Evolutionary conservation across 805 yeast species (phyloP).

Genomic region (Nadsonia fulvescens): DNA sequence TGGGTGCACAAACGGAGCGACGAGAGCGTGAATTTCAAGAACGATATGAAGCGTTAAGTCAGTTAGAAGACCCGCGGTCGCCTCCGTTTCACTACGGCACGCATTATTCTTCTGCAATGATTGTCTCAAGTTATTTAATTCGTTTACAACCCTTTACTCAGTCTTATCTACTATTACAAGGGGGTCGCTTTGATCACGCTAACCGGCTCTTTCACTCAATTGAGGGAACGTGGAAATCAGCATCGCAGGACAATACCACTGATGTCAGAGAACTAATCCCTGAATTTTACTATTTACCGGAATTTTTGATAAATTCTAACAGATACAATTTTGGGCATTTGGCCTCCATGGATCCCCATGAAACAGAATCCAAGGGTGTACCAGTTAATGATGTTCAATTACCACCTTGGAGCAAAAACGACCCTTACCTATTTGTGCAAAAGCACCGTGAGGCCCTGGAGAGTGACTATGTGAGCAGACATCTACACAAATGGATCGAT

Average conservation of each 20-base stretch:
- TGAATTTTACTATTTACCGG: constrained; percentile 71
- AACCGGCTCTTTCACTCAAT: constrained; percentile 64
- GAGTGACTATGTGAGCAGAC: constrained; percentile 59
- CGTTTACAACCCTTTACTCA: constrained; percentile 68
- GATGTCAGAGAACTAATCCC: constrained; percentile 82
- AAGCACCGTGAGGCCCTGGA: constrained; percentile 74
- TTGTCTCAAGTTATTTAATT: constrained; percentile 64
- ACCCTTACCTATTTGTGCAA: constrained; percentile 53
- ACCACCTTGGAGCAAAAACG: constrained; percentile 74
- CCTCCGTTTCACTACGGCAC: constrained; percentile 89
- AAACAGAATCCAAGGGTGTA: constrained; percentile 25
- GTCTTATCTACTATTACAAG: constrained; percentile 62
- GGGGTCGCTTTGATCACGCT: constrained; percentile 79
- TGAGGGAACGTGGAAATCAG: constrained; percentile 65
- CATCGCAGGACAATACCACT: constrained; percentile 62
- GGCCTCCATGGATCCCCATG: too few species aligned
- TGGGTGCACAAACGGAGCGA: constrained; percentile 65
- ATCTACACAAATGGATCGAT: constrained; percentile 73
- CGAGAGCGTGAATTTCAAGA: constrained; percentile 51
- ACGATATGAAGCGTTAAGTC: constrained; percentile 50
- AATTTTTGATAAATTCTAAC: constrained; percentile 50
- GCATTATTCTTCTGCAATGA: constrained; percentile 88
- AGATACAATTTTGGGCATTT: constrained; percentile 50
- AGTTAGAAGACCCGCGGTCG: constrained; percentile 36
- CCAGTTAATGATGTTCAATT: constrained; percentile 47